Conservation (phyloP, 176 grass and related monocot species). For the Tillandsia fasciculata region DNA sequence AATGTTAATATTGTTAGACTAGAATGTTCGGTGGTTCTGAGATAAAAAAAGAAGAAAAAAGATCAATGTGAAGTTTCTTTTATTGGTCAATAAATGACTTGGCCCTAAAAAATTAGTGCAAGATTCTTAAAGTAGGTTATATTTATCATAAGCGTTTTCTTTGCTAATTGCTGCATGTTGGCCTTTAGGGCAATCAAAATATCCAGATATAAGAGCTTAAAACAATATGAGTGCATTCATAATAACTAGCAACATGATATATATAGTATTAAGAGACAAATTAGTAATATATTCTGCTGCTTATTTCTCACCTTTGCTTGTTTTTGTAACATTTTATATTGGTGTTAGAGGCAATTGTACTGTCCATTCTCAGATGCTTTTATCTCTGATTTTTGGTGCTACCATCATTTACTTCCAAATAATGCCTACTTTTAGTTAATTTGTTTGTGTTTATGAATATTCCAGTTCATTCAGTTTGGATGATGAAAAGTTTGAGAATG, state of each 20-base stretch:
- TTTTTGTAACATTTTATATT: not conserved
- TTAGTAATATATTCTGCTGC: not conserved
- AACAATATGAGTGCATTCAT: not conserved
- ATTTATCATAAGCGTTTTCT: too few relatives aligned
- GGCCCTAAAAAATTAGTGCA: not conserved
- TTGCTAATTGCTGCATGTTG: too few relatives aligned
- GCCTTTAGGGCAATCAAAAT: too few relatives aligned
- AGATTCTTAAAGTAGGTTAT: not conserved
- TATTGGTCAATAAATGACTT: not conserved
- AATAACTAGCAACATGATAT: not conserved
- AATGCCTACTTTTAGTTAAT: conserved; percentile 2
- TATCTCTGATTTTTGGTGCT: not conserved
- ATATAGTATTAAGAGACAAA: not conserved
- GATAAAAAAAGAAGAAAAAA: too few relatives aligned
- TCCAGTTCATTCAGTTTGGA: conserved; percentile 89
- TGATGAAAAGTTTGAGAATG: conserved; percentile 87
- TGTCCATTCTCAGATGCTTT: not conserved
- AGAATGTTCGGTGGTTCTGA: too few relatives aligned
- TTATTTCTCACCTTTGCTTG: not conserved
- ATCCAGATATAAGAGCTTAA: too few relatives aligned
- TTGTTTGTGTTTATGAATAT: conserved; percentile 2
- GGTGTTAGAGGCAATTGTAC: not conserved
- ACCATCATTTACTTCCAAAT: not conserved
- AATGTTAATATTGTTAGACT: too few relatives aligned
- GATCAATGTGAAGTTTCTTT: not conserved